A percentile compares a stretch with the other conserved stretches of the same genome.
Evolutionary conservation across 352 stramenopile species (phyloP).

Genomic region (Globisporangium barbulae): DNA sequence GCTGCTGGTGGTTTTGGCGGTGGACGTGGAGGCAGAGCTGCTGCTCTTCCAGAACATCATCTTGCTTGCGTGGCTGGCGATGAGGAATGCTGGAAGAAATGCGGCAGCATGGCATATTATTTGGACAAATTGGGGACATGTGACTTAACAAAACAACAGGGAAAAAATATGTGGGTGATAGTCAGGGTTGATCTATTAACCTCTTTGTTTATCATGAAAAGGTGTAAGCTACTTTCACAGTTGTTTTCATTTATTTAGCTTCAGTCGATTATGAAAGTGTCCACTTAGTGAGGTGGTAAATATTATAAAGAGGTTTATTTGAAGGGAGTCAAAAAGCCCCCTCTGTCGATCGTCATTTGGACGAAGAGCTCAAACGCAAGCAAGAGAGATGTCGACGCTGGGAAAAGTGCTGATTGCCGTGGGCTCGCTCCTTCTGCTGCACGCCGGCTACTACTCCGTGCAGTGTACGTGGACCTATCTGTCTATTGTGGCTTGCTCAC

Average conservation of each 20-base stretch:
- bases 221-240: too few species aligned
- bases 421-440: constrained; percentile 61
- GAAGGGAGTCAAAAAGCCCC: background rate
- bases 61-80: background rate
- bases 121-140: background rate
- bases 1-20: constrained; percentile 4
- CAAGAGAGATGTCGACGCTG: constrained; percentile 43
- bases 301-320: too few species aligned
- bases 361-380: background rate
- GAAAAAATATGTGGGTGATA: background rate
- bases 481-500: background rate
- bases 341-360: background rate
- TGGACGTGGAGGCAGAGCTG: constrained; percentile 13
- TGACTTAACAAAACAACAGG: background rate
- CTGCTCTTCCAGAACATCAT: constrained; percentile 48
- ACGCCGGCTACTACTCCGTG: constrained; percentile 81
- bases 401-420: constrained; percentile 70
- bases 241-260: too few species aligned
- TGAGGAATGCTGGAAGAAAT: background rate
- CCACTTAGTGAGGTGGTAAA: too few species aligned
- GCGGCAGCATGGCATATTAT: background rate
- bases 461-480: constrained; percentile 43
- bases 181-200: too few species aligned
- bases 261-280: too few species aligned
- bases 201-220: background rate